phyloP scores from a whole-genome alignment of 345 rosid species.

The Anacardium occidentale region DNA sequence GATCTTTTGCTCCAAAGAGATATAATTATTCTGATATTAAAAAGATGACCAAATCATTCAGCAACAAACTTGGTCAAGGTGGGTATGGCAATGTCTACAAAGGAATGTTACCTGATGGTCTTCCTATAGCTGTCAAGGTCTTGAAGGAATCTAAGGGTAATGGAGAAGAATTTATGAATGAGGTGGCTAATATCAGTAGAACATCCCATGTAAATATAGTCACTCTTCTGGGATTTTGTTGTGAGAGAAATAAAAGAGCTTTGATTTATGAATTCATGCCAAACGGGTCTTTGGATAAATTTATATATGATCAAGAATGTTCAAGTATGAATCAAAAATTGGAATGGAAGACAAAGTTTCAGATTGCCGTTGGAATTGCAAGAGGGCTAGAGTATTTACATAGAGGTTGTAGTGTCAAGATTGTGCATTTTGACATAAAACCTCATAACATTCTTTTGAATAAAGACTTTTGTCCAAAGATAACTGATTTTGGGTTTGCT shows the following conservation, averaged over 20 bases:
- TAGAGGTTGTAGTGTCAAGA: conserved; percentile 47
- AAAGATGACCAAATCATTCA: conserved; percentile 28
- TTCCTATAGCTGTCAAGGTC: conserved; percentile 30
- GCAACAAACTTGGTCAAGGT: conserved; percentile 26
- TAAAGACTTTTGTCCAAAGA: conserved; percentile 35
- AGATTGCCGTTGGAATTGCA: conserved; percentile 33
- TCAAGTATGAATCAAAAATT: background rate
- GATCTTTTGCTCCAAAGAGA: conserved; percentile 17
- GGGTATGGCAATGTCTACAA: conserved; percentile 35
- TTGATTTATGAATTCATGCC: conserved; percentile 38
- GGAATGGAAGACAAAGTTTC: conserved; percentile 18
- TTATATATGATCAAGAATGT: conserved; percentile 5
- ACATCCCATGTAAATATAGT: conserved; percentile 51
- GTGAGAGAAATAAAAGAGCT: conserved; percentile 31
- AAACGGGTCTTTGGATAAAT: conserved; percentile 43
- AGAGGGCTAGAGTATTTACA: conserved; percentile 55
- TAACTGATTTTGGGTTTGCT: conserved; percentile 53
- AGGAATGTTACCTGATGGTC: conserved; percentile 26
- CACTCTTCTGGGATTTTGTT: conserved; percentile 40
- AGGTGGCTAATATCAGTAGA: conserved; percentile 44
- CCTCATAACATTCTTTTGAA: conserved; percentile 46
- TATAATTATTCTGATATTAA: conserved; percentile 21
- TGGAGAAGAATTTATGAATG: conserved; percentile 43
- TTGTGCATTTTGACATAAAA: conserved; percentile 50
- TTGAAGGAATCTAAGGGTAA: conserved; percentile 10